phyloP scores from a whole-genome alignment of 371 early-diverging fungal genomes.

The Mucor lusitanicus region DNA sequence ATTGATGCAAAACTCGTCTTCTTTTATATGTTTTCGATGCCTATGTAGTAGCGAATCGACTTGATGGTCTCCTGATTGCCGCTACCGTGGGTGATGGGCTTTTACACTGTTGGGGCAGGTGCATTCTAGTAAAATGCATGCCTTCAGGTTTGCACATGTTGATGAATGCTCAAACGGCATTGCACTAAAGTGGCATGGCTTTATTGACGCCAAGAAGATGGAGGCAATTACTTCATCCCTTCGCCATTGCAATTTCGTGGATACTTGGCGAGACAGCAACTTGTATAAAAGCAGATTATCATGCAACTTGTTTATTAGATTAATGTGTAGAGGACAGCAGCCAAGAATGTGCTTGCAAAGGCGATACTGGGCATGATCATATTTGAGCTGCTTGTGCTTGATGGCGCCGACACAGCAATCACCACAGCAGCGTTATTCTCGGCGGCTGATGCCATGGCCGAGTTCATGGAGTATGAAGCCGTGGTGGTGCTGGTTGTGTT shows the following conservation, averaged over 20 bases:
- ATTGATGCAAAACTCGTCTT: neutral
- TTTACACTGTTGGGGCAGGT: neutral
- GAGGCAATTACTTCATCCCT: neutral
- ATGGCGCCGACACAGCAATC: constrained; percentile 15
- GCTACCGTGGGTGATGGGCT: neutral
- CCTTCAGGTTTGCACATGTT: neutral
- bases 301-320: neutral
- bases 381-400: neutral
- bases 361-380: neutral
- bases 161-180: neutral
- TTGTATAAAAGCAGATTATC: neutral
- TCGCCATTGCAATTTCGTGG: neutral
- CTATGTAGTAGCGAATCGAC: neutral
- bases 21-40: neutral
- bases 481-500: neutral
- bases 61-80: neutral
- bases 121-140: neutral
- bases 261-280: neutral
- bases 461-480: constrained; percentile 17
- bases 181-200: neutral
- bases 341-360: neutral
- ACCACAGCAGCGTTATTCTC: constrained; percentile 20
- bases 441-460: constrained; percentile 21
- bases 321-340: neutral
- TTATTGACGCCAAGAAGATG: neutral